phyloP scores from a whole-genome alignment of 805 yeast genomes.

The Hanseniaspora guilliermondii region DNA sequence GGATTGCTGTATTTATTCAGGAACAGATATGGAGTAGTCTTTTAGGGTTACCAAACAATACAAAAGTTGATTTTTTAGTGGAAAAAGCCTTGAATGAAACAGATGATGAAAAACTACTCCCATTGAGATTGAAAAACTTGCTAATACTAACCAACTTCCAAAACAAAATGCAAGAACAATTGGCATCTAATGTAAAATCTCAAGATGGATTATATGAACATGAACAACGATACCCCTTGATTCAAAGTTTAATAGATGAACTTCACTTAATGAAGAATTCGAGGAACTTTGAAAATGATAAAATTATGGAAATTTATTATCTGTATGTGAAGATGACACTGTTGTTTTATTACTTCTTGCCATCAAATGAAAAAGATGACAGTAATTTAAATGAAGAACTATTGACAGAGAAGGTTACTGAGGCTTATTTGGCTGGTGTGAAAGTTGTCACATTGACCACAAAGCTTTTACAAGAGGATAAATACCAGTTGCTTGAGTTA shows the following conservation, averaged over 20 bases:
- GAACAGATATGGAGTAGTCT: constrained; percentile 87
- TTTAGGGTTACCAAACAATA: constrained; percentile 75
- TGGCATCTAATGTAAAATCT: constrained; percentile 75
- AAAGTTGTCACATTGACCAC: constrained; percentile 69
- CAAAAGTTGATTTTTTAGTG: constrained; percentile 68
- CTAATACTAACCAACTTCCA: constrained; percentile 70
- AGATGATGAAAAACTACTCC: constrained; percentile 30
- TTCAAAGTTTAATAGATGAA: constrained; percentile 68
- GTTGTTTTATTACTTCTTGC: constrained; percentile 78
- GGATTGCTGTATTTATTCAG: constrained; percentile 78
- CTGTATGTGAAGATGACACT: constrained; percentile 68
- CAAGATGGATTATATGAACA: constrained; percentile 87
- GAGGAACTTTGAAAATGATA: constrained; percentile 50
- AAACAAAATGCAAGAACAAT: constrained; percentile 65
- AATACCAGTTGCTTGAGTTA: constrained; percentile 53
- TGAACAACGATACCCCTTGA: constrained; percentile 63
- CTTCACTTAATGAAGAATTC: constrained; percentile 58
- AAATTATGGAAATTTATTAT: constrained; percentile 63
- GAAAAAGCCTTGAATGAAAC: constrained; percentile 44
- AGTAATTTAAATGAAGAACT: constrained; percentile 29
- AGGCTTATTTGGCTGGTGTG: constrained; percentile 71
- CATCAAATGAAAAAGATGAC: constrained; percentile 80
- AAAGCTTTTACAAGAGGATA: constrained; percentile 47
- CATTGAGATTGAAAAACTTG: constrained; percentile 58
- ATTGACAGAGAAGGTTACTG: constrained; percentile 57